Conservation (phyloP, 106 monocot genomes). For the Acorus calamus region DNA sequence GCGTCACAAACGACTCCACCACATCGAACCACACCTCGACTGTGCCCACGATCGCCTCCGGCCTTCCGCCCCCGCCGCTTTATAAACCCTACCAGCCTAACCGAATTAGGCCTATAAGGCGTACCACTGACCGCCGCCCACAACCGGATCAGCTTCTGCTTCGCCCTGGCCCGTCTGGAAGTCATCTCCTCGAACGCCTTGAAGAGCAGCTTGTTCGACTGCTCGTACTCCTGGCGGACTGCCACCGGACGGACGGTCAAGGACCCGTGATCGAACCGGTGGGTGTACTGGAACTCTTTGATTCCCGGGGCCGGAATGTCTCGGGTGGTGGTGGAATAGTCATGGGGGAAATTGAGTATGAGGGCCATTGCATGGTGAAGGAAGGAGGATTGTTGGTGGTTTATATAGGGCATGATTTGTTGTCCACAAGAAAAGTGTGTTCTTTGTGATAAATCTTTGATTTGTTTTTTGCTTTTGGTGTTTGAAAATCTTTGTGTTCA, state of each 20-base stretch:
- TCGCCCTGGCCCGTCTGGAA: conserved; percentile 31
- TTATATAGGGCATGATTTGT: no score
- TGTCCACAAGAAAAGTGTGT: no score
- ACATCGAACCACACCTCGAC: conserved; percentile 71
- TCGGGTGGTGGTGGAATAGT: no score
- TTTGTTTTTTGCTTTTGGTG: no score
- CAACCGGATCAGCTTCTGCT: conserved; percentile 55
- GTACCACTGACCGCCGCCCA: conserved; percentile 32
- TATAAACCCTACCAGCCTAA: no score
- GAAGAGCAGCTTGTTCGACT: conserved; percentile 43
- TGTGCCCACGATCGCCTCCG: conserved; percentile 38
- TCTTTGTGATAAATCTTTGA: no score
- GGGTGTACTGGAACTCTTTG: conserved; percentile 13
- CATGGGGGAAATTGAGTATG: no score
- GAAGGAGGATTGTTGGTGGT: no score
- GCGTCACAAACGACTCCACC: conserved; percentile 48
- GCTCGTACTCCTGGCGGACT: conserved; percentile 28
- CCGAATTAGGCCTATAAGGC: conserved; percentile 51
- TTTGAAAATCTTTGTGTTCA: no score
- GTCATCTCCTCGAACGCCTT: conserved; percentile 54
- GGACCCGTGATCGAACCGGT: conserved; percentile 25
- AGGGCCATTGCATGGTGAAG: no score
- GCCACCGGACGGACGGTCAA: conserved; percentile 50
- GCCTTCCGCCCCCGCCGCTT: conserved; percentile 1
- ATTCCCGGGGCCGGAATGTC: conserved; percentile 29